Percentiles rank a stretch among this genome's conserved stretches.
Conservation (phyloP, 495 filamentous ascomycete species). For the Elasticomyces elasticus region DNA sequence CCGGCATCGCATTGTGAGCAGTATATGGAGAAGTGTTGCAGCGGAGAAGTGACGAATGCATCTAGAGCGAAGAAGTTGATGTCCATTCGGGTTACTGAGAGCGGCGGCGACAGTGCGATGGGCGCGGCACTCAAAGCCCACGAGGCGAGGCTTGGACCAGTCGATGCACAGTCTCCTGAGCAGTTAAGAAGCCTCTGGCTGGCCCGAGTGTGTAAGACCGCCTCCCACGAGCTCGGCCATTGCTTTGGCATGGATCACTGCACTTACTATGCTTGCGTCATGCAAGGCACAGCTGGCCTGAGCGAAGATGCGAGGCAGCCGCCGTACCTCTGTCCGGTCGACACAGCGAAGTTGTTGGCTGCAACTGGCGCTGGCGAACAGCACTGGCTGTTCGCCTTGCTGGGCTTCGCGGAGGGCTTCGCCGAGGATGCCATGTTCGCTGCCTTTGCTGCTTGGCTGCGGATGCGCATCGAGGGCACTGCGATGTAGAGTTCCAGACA, state of each 20-base stretch:
- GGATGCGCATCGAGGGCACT: not conserved
- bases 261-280: slow-evolving; percentile 58
- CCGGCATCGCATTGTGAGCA: slow-evolving; percentile 49
- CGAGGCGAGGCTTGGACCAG: not conserved
- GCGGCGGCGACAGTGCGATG: not conserved
- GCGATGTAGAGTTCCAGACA: too few relatives aligned
- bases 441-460: slow-evolving; percentile 21
- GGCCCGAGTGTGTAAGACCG: slow-evolving; percentile 46
- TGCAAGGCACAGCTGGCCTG: slow-evolving; percentile 54
- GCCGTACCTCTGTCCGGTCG: slow-evolving; percentile 57
- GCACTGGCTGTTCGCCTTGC: slow-evolving; percentile 37
- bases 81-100: not conserved
- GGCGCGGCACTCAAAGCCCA: slow-evolving; percentile 1
- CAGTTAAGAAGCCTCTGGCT: slow-evolving; percentile 41
- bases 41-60: not conserved
- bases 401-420: slow-evolving; percentile 35
- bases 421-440: slow-evolving; percentile 12
- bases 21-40: slow-evolving; percentile 37
- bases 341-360: slow-evolving; percentile 44
- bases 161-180: not conserved
- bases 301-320: slow-evolving; percentile 57
- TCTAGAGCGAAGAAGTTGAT: not conserved
- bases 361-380: slow-evolving; percentile 33
- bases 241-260: slow-evolving; percentile 59
- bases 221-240: slow-evolving; percentile 55